Conservation (phyloP, 805 yeast genomes). For the Zygosaccharomyces lentus region DNA sequence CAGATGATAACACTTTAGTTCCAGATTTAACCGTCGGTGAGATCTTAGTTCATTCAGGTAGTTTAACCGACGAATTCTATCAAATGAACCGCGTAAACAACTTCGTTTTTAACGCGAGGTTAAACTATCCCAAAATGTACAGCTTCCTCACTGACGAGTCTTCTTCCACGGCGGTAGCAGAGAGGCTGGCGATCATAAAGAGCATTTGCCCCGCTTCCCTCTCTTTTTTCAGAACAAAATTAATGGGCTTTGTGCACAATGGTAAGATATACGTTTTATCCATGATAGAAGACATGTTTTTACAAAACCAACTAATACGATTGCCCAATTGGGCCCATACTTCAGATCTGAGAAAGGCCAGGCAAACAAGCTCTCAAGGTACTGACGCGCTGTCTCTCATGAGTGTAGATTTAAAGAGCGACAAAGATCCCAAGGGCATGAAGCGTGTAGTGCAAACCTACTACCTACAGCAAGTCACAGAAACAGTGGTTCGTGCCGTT, state of each 20-base stretch:
- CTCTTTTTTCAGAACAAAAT: constrained; percentile 76
- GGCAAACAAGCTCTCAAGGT: constrained; percentile 7
- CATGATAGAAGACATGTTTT: constrained; percentile 82
- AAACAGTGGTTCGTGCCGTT: constrained; percentile 76
- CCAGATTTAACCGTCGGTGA: constrained; percentile 85
- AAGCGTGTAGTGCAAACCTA: constrained; percentile 42
- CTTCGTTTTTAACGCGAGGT: constrained; percentile 34
- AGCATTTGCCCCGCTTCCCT: constrained; percentile 28
- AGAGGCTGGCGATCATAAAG: constrained; percentile 28
- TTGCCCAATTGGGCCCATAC: constrained; percentile 37
- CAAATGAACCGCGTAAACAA: constrained; percentile 36
- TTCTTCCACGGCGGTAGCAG: constrained; percentile 13
- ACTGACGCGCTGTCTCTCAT: neutral
- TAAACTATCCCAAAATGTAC: constrained; percentile 32
- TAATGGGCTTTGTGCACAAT: constrained; percentile 80
- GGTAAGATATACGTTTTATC: constrained; percentile 90
- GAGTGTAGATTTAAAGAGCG: neutral
- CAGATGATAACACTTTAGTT: constrained; percentile 76
- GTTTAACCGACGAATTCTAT: constrained; percentile 56
- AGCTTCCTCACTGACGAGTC: constrained; percentile 9
- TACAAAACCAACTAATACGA: constrained; percentile 47
- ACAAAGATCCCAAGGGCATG: neutral
- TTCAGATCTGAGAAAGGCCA: constrained; percentile 26
- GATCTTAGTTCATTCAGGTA: constrained; percentile 94
- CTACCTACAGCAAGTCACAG: constrained; percentile 82